Percentiles rank a stretch among this genome's conserved stretches.
phyloP scores from a whole-genome alignment of 2,329 filamentous ascomycete genomes.

The Microsporum ferrugineum region DNA sequence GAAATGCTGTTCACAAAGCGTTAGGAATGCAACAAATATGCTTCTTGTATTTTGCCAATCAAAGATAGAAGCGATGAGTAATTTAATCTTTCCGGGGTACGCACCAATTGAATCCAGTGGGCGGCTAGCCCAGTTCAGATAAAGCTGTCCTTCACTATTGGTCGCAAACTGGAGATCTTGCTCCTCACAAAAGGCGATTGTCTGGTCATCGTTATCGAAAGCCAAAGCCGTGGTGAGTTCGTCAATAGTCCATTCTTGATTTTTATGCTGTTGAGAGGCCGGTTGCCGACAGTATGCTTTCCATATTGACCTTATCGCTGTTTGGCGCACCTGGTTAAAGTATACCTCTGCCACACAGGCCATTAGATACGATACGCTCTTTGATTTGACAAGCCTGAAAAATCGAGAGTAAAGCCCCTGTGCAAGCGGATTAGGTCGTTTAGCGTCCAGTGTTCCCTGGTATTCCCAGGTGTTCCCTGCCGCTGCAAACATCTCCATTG shows the following conservation, averaged over 20 bases:
- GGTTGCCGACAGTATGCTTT: constrained; percentile 40
- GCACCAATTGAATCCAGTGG: constrained; percentile 39
- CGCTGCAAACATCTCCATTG: constrained; percentile 46
- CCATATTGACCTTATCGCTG: constrained; percentile 45
- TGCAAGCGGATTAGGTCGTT: constrained; percentile 41
- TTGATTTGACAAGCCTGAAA: constrained; percentile 46
- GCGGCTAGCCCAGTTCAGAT: constrained; percentile 40
- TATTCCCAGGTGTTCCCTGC: constrained; percentile 43
- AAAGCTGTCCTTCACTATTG: constrained; percentile 36
- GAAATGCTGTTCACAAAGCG: constrained; percentile 25
- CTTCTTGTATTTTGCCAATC: neutral
- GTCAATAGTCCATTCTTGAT: constrained; percentile 46
- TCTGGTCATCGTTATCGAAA: constrained; percentile 46
- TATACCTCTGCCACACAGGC: constrained; percentile 53
- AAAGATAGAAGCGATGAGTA: neutral
- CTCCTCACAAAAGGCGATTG: constrained; percentile 42
- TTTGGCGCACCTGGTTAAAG: constrained; percentile 48
- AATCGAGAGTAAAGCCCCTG: constrained; percentile 49
- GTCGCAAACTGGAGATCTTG: constrained; percentile 43
- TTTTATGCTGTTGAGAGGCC: constrained; percentile 37
- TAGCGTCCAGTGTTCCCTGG: constrained; percentile 41
- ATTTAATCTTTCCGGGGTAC: constrained; percentile 16
- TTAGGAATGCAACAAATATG: neutral
- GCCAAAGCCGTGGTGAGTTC: constrained; percentile 42
- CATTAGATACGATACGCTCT: constrained; percentile 49